Percentiles rank a stretch among this genome's conserved stretches.
Conservation (phyloP, 495 filamentous ascomycete genomes). For the Sporormia fimetaria region DNA sequence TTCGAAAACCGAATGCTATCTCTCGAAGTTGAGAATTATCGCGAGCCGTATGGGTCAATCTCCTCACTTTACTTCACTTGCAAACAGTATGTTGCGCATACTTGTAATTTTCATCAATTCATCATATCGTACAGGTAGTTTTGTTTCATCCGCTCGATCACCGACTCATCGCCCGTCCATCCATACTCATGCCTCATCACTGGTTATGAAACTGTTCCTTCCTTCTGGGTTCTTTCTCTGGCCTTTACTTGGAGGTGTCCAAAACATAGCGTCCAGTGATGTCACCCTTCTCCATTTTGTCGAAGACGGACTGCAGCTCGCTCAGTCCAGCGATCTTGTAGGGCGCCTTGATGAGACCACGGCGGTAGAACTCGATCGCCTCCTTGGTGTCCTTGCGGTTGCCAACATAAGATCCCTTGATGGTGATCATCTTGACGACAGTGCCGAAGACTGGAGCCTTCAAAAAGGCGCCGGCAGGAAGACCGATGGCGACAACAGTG, state of each 20-base stretch:
- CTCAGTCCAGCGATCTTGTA: slow-evolving; percentile 72
- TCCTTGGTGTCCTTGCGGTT: slow-evolving; percentile 76
- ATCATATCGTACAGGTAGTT: too few relatives aligned
- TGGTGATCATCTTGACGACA: slow-evolving; percentile 78
- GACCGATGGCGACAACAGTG: slow-evolving; percentile 70
- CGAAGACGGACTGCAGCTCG: slow-evolving; percentile 64
- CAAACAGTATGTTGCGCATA: too few relatives aligned
- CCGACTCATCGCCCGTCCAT: too few relatives aligned
- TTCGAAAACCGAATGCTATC: too few relatives aligned
- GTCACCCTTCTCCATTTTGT: slow-evolving; percentile 42
- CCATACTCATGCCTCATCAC: too few relatives aligned
- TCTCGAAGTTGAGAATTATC: too few relatives aligned
- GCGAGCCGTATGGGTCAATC: too few relatives aligned
- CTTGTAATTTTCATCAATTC: too few relatives aligned
- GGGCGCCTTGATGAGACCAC: slow-evolving; percentile 74
- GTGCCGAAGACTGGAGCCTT: slow-evolving; percentile 76
- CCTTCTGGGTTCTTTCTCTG: not conserved
- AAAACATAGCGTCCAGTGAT: slow-evolving; percentile 86
- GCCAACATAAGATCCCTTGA: slow-evolving; percentile 88
- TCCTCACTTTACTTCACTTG: too few relatives aligned
- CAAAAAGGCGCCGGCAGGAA: slow-evolving; percentile 67
- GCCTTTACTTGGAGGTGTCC: slow-evolving; percentile 47
- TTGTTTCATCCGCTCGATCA: too few relatives aligned
- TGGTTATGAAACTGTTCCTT: too few relatives aligned
- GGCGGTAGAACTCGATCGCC: slow-evolving; percentile 75